Percentiles rank a stretch among this genome's conserved stretches.
Evolutionary conservation across 306 rosid species (phyloP).

Genomic region (apple (Malus domestica)): DNA sequence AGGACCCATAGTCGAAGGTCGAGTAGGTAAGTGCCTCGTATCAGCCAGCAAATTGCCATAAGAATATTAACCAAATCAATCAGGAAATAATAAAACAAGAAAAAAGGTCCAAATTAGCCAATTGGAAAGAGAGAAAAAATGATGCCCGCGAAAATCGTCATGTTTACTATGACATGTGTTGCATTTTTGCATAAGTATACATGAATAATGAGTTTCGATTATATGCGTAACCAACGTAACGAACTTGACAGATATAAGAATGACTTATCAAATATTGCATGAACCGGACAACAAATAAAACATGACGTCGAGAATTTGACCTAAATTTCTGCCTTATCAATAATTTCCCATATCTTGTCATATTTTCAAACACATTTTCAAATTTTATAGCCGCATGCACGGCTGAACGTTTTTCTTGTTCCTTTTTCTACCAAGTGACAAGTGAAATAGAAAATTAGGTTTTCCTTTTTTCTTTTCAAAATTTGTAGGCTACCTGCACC

Average conservation of each 20-base stretch:
- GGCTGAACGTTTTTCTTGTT: background rate
- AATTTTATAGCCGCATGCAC: background rate
- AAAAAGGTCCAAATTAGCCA: background rate
- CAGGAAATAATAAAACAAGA: background rate
- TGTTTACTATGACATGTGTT: background rate
- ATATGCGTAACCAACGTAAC: background rate
- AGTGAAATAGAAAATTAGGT: background rate
- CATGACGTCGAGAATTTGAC: background rate
- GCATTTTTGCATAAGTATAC: background rate
- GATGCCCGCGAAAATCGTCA: background rate
- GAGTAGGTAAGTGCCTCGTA: background rate
- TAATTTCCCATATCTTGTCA: background rate
- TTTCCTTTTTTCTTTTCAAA: background rate
- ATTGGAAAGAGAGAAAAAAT: background rate
- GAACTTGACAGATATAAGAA: background rate
- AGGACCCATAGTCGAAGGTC: background rate
- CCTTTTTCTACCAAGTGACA: background rate
- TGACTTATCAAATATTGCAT: background rate
- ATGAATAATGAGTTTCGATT: background rate
- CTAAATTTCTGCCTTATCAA: background rate
- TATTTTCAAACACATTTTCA: background rate
- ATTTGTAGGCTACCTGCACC: conserved; percentile 11
- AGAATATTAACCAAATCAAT: background rate
- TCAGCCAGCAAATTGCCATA: background rate
- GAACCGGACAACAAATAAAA: no score